Evolutionary conservation across 441 rosid genomes (phyloP).

Genomic region (Geranium incanum): DNA sequence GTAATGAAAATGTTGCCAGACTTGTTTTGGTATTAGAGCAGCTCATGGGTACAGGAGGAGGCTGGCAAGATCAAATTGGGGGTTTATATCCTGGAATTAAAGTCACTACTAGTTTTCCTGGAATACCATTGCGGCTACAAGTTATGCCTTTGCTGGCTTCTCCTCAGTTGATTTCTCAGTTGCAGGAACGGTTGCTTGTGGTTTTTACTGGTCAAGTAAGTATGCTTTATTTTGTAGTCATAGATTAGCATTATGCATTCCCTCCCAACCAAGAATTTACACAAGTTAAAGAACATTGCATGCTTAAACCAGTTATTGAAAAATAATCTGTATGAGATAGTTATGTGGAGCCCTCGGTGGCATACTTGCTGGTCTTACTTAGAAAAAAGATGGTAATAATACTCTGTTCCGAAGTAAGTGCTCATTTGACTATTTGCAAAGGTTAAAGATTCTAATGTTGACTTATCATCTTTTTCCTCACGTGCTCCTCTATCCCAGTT

Average conservation of each 20-base stretch:
- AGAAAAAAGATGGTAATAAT: too few species aligned
- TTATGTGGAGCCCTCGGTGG: too few species aligned
- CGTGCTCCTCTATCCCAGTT: too few species aligned
- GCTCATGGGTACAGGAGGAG: constrained; percentile 97
- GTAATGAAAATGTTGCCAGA: constrained; percentile 75
- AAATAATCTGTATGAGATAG: too few species aligned
- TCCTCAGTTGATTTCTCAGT: constrained; percentile 46
- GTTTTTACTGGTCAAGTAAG: constrained; percentile 94
- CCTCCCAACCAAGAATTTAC: too few species aligned
- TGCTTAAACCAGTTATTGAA: too few species aligned
- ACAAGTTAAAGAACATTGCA: too few species aligned
- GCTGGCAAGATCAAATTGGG: constrained; percentile 97
- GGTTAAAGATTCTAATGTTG: too few species aligned
- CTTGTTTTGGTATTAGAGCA: constrained; percentile 84
- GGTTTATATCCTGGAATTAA: constrained; percentile 84
- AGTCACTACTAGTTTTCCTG: constrained; percentile 78
- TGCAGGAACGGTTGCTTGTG: constrained; percentile 76
- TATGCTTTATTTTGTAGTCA: not conserved
- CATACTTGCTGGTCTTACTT: too few species aligned
- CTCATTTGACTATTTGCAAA: too few species aligned
- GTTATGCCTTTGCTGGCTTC: constrained; percentile 72
- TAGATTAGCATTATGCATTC: not conserved
- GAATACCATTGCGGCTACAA: constrained; percentile 75
- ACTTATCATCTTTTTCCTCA: too few species aligned
- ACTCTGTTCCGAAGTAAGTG: too few species aligned